phyloP scores from a whole-genome alignment of 2,329 filamentous ascomycete species.

The Blumeria hordei region DNA sequence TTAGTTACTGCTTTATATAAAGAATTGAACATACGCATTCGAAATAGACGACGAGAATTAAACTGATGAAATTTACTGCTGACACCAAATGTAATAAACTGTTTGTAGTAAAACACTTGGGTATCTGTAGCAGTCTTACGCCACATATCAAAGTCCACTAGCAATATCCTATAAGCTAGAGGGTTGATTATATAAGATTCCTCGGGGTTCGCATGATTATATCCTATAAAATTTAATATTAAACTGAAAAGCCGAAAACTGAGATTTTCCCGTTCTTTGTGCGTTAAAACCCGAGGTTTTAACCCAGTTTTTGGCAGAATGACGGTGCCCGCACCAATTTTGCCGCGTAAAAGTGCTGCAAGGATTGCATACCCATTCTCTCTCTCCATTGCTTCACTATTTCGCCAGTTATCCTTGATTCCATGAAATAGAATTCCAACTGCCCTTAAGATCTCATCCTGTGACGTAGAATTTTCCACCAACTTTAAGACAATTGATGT shows the following conservation, averaged over 20 bases:
- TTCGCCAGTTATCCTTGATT: slow-evolving; percentile 80
- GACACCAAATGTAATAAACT: slow-evolving; percentile 73
- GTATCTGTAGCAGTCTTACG: slow-evolving; percentile 51
- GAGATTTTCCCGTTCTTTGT: slow-evolving; percentile 28
- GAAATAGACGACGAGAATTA: slow-evolving; percentile 62
- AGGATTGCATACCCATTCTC: slow-evolving; percentile 85
- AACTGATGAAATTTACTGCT: slow-evolving; percentile 82
- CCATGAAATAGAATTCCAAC: slow-evolving; percentile 69
- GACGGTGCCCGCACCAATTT: slow-evolving; percentile 33
- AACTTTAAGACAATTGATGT: slow-evolving; percentile 65
- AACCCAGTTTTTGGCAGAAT: slow-evolving; percentile 14
- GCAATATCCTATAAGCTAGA: slow-evolving; percentile 70
- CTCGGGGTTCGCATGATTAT: slow-evolving; percentile 52
- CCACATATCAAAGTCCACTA: slow-evolving; percentile 90
- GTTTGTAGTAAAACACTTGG: slow-evolving; percentile 76
- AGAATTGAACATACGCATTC: slow-evolving; percentile 49
- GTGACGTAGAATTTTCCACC: slow-evolving; percentile 48
- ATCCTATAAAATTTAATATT: slow-evolving; percentile 71
- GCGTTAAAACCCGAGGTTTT: slow-evolving; percentile 18
- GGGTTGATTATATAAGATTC: slow-evolving; percentile 92
- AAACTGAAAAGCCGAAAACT: slow-evolving; percentile 45
- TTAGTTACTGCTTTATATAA: slow-evolving; percentile 5
- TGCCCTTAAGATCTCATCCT: slow-evolving; percentile 48
- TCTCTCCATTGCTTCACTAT: slow-evolving; percentile 93
- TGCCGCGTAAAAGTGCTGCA: slow-evolving; percentile 60